phyloP scores from a whole-genome alignment of 2,329 filamentous ascomycete species.

The Sporothrix schenckii region DNA sequence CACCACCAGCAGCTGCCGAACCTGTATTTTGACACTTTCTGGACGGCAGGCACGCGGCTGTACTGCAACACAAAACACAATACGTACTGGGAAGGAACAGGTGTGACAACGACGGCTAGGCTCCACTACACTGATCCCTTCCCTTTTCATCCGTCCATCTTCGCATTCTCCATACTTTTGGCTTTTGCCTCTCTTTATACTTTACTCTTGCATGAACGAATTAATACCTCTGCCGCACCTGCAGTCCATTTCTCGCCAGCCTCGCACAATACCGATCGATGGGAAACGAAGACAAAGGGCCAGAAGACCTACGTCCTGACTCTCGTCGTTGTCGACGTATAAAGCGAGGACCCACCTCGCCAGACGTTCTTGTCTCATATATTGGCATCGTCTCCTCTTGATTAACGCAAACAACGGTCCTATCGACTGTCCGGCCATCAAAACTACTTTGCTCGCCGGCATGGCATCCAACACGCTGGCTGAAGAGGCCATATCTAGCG shows the following conservation, averaged over 20 bases:
- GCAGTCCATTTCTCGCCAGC: neutral
- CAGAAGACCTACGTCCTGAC: conserved; percentile 1
- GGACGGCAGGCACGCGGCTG: conserved; percentile 10
- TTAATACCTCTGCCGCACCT: neutral
- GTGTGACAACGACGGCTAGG: neutral
- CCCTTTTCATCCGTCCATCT: conserved; percentile 2
- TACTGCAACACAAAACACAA: neutral
- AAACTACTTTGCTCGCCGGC: neutral
- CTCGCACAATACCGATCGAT: neutral
- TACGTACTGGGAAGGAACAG: neutral
- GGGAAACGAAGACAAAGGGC: neutral
- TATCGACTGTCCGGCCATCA: neutral
- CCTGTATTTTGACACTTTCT: neutral
- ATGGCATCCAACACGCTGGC: conserved; percentile 14
- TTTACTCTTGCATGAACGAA: conserved; percentile 4
- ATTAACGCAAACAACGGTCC: neutral
- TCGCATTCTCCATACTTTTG: neutral
- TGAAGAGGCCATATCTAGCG: neutral
- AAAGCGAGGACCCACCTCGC: conserved; percentile 4
- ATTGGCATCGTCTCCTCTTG: neutral
- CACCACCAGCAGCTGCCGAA: neutral
- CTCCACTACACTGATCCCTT: conserved; percentile 11
- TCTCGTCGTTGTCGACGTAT: conserved; percentile 8
- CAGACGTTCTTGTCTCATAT: neutral
- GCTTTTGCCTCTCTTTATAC: neutral